phyloP scores from a whole-genome alignment of 2,329 filamentous ascomycete species.

The Alternaria novae-zelandiae region DNA sequence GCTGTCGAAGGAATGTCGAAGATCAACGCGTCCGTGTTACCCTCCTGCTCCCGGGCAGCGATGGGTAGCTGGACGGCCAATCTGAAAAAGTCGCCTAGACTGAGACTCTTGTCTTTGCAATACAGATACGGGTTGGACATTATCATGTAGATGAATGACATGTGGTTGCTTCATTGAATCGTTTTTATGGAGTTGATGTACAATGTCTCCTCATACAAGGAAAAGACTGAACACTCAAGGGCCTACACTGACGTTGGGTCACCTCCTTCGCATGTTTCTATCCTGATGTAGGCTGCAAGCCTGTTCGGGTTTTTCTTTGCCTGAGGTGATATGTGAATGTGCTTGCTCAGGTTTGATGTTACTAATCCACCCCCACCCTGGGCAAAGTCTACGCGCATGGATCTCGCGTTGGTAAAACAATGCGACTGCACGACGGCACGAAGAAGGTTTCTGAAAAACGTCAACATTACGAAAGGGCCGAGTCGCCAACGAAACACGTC shows the following conservation, averaged over 20 bases:
- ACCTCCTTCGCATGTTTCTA: no score
- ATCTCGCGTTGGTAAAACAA: not conserved
- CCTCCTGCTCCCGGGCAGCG: conserved; percentile 25
- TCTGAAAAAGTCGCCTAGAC: conserved; percentile 44
- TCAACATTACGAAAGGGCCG: not conserved
- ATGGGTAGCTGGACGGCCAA: conserved; percentile 26
- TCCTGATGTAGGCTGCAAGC: no score
- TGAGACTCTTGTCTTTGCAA: conserved; percentile 43
- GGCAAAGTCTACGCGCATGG: not conserved
- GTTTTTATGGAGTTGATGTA: no score
- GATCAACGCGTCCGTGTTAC: conserved; percentile 23
- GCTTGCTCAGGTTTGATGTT: no score
- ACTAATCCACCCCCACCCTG: not conserved
- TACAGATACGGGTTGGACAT: conserved; percentile 47
- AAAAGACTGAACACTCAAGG: no score
- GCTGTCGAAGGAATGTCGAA: conserved; percentile 25
- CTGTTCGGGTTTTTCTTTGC: no score
- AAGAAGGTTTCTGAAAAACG: not conserved
- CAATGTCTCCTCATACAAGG: no score
- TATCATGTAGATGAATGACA: not conserved
- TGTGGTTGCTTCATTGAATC: not conserved
- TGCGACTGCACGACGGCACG: not conserved
- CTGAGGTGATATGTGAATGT: no score
- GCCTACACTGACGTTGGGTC: not conserved
- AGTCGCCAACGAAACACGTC: not conserved